Conservation (phyloP, 305 asterid genomes). For the Plantago lanceolata region DNA sequence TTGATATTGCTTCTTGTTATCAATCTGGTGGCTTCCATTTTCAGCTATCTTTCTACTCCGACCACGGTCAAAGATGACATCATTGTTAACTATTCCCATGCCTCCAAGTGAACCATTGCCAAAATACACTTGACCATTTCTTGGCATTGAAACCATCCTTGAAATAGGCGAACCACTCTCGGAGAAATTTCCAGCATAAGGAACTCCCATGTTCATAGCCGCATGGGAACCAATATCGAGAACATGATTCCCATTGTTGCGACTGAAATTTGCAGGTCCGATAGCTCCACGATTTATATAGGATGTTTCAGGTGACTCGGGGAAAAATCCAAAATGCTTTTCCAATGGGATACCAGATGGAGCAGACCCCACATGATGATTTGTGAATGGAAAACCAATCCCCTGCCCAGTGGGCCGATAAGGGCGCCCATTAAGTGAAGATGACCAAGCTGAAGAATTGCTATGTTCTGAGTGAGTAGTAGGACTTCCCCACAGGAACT, state of each 20-base stretch:
- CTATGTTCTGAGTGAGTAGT: constrained; percentile 49
- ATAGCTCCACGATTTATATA: constrained; percentile 47
- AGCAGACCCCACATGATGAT: constrained; percentile 86
- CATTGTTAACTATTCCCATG: constrained; percentile 41
- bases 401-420: constrained; percentile 47
- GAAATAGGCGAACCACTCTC: constrained; percentile 60
- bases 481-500: constrained; percentile 97
- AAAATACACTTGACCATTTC: constrained; percentile 52
- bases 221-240: constrained; percentile 46
- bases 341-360: constrained; percentile 82
- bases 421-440: constrained; percentile 47
- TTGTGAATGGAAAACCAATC: constrained; percentile 45
- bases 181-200: constrained; percentile 48
- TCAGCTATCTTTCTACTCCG: constrained; percentile 67
- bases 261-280: constrained; percentile 49
- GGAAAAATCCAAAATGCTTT: constrained; percentile 64
- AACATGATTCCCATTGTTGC: constrained; percentile 37
- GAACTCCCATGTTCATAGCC: constrained; percentile 48
- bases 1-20: constrained; percentile 71
- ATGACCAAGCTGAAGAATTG: constrained; percentile 55
- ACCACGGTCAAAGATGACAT: constrained; percentile 54
- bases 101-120: constrained; percentile 74
- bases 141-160: constrained; percentile 53
- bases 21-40: constrained; percentile 56
- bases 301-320: constrained; percentile 74